A percentile compares a stretch with the other conserved stretches of the same genome.
These are phyloP conservation scores for Fusarium dimerum DNA, from an alignment of 2,329 filamentous ascomycete genomes.

Conservation along the genomic window DNA sequence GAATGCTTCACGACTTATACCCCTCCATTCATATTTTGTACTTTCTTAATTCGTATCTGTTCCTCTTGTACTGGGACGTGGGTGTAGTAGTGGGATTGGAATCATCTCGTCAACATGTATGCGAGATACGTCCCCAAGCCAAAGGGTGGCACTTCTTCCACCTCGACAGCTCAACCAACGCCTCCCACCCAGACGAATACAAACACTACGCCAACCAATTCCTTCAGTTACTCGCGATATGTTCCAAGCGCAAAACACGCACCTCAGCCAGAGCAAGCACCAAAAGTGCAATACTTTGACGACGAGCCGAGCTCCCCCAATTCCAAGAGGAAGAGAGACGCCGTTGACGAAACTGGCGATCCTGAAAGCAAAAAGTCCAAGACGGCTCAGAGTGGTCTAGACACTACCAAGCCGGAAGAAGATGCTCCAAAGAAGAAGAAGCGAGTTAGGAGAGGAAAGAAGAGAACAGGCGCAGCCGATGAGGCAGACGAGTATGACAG, in stretches of 20 bases:
- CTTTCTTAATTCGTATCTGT: neutral
- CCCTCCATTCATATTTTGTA: slow-evolving; percentile 12
- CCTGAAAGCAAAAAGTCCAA: slow-evolving; percentile 38
- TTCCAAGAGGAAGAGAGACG: slow-evolving; percentile 40
- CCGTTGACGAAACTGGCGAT: slow-evolving; percentile 29
- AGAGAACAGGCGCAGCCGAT: slow-evolving; percentile 16
- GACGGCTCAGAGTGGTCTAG: slow-evolving; percentile 15
- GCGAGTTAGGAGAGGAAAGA: slow-evolving; percentile 25
- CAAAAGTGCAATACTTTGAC: slow-evolving; percentile 30
- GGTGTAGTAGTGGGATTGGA: neutral
- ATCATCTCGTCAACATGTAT: slow-evolving; percentile 36
- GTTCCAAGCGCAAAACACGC: slow-evolving; percentile 35
- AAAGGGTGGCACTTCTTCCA: slow-evolving; percentile 17
- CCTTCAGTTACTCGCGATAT: slow-evolving; percentile 43
- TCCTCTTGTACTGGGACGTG: neutral
- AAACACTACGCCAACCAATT: slow-evolving; percentile 15
- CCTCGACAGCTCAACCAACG: neutral
- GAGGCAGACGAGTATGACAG: slow-evolving; percentile 14
- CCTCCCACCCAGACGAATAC: neutral
- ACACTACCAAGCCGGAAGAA: slow-evolving; percentile 8
- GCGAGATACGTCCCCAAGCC: slow-evolving; percentile 44
- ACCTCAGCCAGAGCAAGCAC: slow-evolving; percentile 8
- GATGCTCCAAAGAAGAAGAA: slow-evolving; percentile 28
- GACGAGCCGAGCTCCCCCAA: slow-evolving; percentile 28
- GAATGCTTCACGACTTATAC: neutral